Base-by-base conservation (phyloP, 2,329 filamentous ascomycete genomes). In the Tolypocladium ovalisporum region DNA sequence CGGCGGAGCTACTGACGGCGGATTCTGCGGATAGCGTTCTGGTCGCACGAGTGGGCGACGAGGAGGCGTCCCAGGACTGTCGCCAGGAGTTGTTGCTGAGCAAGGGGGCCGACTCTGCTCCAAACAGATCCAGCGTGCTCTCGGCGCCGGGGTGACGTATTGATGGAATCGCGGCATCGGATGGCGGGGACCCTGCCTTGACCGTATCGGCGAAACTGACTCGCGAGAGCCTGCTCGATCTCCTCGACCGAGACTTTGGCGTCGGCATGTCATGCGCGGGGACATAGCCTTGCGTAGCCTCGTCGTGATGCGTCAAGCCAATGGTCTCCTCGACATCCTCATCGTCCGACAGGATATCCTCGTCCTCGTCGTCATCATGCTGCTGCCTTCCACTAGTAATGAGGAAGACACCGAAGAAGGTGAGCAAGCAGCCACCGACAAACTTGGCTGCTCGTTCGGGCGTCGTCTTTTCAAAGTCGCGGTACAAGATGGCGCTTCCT, bases 351-450 rank as follows among this genome's bases (percentile, higher is more conserved):
- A 82, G 64, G 9, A 67, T 61, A n/a, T 82, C 79, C 22, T 73
- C 79, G n/a, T 73, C 82, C 4, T 84, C 79, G 3, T 84, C 79
- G 3, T 83, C 79, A n/a, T 81, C 76, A 22, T 80, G 80, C 13
- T 78, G 75, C 54, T 81, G 76, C 63, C 92, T 81, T 56, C 90
- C 91, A 66, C 88, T 96, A 1, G 94, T 97, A 67, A 99, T 97
- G 63, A 97, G 82, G 73, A 94, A 97, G n/a, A 99, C 94, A 12
- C 94, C 94, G 59, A 93, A 85, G 71, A 99, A 99, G 1, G 94
- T 99, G 62, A 99, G 74, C 5, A 90, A 78, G 72, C 94, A 99
- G 40, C 94, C 94, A 27, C 89, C 90, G 15, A 96, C 75, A 67
- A 99, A 99, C 66, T 96, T 96, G 57, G 77, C 75, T 2, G 89